phyloP scores from a whole-genome alignment of 352 stramenopile species.

The Pythium sp. region DNA sequence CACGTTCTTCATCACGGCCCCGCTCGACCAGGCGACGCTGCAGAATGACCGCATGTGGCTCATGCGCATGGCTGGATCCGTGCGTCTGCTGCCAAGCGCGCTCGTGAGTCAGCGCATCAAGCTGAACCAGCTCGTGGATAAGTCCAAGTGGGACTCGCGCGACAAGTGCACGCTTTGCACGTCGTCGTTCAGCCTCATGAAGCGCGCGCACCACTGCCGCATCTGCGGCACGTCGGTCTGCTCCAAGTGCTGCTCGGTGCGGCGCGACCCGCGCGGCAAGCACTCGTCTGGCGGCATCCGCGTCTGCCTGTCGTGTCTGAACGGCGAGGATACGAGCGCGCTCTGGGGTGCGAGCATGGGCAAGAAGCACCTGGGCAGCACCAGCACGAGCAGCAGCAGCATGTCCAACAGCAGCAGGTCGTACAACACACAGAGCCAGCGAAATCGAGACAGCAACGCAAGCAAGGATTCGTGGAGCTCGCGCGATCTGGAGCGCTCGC shows the following conservation, averaged over 20 bases:
- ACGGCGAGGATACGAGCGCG: slow-evolving; percentile 48
- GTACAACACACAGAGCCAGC: slow-evolving; percentile 9
- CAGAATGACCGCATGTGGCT: slow-evolving; percentile 56
- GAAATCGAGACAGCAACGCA: slow-evolving; percentile 20
- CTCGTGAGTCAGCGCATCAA: slow-evolving; percentile 75
- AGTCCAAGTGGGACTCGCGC: slow-evolving; percentile 48
- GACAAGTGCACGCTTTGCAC: slow-evolving; percentile 67
- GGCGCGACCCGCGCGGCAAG: slow-evolving; percentile 31
- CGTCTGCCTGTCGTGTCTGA: slow-evolving; percentile 69
- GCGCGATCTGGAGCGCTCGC: slow-evolving; percentile 21
- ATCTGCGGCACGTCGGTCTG: slow-evolving; percentile 72
- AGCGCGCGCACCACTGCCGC: slow-evolving; percentile 73
- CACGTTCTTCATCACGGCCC: slow-evolving; percentile 68
- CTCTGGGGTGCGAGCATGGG: slow-evolving; percentile 39
- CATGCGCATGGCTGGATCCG: slow-evolving; percentile 47
- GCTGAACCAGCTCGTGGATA: slow-evolving; percentile 56
- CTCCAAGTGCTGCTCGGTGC: slow-evolving; percentile 71
- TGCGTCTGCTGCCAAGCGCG: slow-evolving; percentile 58
- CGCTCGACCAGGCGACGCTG: slow-evolving; percentile 33
- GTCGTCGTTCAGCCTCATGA: slow-evolving; percentile 63
- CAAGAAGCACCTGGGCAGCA: slow-evolving; percentile 29
- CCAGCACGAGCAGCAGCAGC: slow-evolving; percentile 35
- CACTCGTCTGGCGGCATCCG: slow-evolving; percentile 35
- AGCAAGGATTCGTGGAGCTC: slow-evolving; percentile 34
- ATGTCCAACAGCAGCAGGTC: slow-evolving; percentile 18